phyloP scores from a whole-genome alignment of 2,329 filamentous ascomycete species.

The Fusarium sp. region DNA sequence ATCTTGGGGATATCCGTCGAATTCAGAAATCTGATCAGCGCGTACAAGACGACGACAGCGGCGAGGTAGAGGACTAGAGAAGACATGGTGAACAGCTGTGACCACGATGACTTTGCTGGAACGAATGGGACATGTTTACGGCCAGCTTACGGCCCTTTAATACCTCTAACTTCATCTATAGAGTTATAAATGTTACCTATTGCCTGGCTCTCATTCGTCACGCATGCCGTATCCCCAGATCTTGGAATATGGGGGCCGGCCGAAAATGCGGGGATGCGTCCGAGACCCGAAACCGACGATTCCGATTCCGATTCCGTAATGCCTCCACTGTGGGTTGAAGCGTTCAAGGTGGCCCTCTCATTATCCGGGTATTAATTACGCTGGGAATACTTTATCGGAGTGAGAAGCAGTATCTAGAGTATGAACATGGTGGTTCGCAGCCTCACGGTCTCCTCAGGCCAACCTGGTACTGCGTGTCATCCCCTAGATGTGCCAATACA shows the following conservation, averaged over 20 bases:
- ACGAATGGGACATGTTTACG: not conserved
- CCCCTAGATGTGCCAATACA: not conserved
- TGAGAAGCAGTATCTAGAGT: not conserved
- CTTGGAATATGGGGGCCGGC: not conserved
- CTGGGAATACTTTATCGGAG: not conserved
- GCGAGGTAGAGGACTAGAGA: slow-evolving; percentile 25
- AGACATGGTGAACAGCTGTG: slow-evolving; percentile 17
- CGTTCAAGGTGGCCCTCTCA: not conserved
- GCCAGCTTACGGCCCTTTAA: slow-evolving; percentile 1
- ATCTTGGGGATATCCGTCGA: slow-evolving; percentile 70
- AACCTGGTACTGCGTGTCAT: not conserved
- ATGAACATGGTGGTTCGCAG: not conserved
- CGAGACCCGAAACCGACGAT: slow-evolving; percentile 1
- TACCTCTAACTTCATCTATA: not conserved
- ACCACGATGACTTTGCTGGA: not conserved
- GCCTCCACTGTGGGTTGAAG: not conserved
- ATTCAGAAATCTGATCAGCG: slow-evolving; percentile 50
- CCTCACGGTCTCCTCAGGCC: not conserved
- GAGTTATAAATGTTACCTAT: not conserved
- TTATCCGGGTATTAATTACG: not conserved
- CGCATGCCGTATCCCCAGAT: not conserved
- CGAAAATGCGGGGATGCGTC: not conserved
- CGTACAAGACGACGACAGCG: slow-evolving; percentile 7
- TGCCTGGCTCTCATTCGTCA: not conserved
- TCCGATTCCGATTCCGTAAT: slow-evolving; percentile 6